Base-by-base conservation (phyloP, 352 stramenopile species). In the Phytophthora tubulina region DNA sequence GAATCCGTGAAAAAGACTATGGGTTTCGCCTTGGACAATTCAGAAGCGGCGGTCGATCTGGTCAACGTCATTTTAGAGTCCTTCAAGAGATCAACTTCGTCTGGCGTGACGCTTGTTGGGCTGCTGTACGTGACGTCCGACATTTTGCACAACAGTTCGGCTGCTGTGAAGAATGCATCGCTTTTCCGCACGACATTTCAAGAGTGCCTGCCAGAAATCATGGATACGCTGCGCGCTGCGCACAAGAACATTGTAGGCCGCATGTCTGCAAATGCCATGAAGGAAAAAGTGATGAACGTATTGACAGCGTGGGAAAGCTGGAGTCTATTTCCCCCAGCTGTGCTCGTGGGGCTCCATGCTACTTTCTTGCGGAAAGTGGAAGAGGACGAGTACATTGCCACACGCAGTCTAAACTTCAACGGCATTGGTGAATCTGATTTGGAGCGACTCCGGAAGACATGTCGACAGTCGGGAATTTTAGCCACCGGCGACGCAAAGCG, bases 141-240 rank as follows among this genome's bases (percentile, higher is more conserved):
- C 57, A 89, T 98, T 44, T 75, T 98, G 36, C 89, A 97, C 80
- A 98, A 98, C 63, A 95, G 88, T 61, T 96, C 86, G 14, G 92
- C 90, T 32, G 77, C 84, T 11, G 84, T 97, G 46, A 94, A 95
- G 73, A 97, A 97, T 54, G 90, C 90, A n/a, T 96, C 89, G 44
- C 79, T 92, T 14, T 98, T 96, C 54, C 88, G 92, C 3, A 95
- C 90, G 39, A 93, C 86, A 56, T 92, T 98, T 63, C 84, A 97
- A 69, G 84, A 91, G 5, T 85, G 70, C 46, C 60, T 98, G 35
- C 90, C 88, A 7, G 76, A 93, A 64, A 93, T 96, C 27, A 71
- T 96, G 51, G 76, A 93, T 30, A 57, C 69, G 5, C 69, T 95
- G 36, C 84, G 83, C 9, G 31, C 70, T 35, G 73, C 78, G 2